Evolutionary conservation across 108 stramenopile genomes (phyloP).

Genomic region (Pseudonitzschia delicatissima): DNA sequence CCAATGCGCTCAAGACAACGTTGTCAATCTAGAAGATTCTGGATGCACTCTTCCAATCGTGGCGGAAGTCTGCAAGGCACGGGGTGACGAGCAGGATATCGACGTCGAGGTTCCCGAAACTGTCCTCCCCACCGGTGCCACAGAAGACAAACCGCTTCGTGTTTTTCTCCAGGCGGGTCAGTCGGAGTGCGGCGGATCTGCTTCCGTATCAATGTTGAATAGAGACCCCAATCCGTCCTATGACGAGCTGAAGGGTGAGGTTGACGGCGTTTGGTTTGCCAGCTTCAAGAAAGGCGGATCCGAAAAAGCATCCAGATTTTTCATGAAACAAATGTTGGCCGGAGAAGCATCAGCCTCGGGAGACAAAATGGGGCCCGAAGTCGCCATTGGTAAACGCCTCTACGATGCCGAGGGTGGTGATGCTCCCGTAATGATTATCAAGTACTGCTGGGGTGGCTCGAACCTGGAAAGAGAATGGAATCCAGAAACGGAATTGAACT

Average conservation of each 20-base stretch:
- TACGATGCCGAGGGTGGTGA: neutral
- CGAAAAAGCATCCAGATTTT: no score
- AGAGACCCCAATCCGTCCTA: neutral
- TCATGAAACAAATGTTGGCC: no score
- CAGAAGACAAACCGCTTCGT: neutral
- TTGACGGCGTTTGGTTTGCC: slow-evolving; percentile 3
- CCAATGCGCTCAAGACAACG: no score
- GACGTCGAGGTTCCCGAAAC: no score
- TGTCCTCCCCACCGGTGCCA: no score
- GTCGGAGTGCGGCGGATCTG: neutral
- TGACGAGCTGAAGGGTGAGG: neutral
- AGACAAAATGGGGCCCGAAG: neutral
- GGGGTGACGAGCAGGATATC: no score
- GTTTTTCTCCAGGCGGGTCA: neutral
- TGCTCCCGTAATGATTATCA: neutral
- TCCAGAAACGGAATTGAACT: neutral
- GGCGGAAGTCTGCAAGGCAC: no score
- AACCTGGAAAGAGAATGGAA: neutral
- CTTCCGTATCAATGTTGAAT: neutral
- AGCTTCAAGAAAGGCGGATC: no score
- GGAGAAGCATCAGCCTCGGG: no score
- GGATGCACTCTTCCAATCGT: no score
- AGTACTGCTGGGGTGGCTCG: neutral
- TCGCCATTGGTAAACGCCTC: neutral
- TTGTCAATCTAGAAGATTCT: no score